Conservation (phyloP, 2,329 filamentous ascomycete genomes). For the Venturia asperata region DNA sequence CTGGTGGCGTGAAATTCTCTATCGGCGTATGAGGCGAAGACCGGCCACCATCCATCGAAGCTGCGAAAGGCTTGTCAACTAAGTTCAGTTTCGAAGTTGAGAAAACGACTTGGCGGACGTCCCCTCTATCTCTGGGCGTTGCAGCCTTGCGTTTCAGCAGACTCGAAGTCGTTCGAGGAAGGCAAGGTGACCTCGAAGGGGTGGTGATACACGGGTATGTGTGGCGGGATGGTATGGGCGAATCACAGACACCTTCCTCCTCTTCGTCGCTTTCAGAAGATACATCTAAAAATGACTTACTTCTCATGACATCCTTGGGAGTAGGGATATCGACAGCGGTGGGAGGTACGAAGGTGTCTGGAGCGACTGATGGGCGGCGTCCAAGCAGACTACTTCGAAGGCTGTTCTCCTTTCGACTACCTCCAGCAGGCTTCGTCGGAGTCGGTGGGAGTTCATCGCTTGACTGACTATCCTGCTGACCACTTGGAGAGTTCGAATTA, state of each 20-base stretch:
- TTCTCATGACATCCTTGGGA: conserved; percentile 26
- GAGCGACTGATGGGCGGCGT: conserved; percentile 39
- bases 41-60: conserved; percentile 39
- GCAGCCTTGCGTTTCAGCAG: conserved; percentile 9
- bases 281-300: conserved; percentile 32
- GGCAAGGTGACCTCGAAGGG: conserved; percentile 29
- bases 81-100: conserved; percentile 10
- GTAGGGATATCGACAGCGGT: conserved; percentile 27
- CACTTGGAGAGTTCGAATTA: conserved; percentile 51
- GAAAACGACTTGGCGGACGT: conserved; percentile 8
- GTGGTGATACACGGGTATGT: conserved; percentile 21
- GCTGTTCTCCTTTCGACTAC: conserved; percentile 42
- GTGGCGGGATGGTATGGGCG: conserved; percentile 30
- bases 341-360: conserved; percentile 41
- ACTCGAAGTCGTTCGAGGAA: conserved; percentile 29
- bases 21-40: conserved; percentile 69
- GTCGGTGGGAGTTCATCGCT: conserved; percentile 84
- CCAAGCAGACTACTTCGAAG: conserved; percentile 45
- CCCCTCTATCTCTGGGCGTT: neutral
- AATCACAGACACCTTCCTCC: conserved; percentile 30
- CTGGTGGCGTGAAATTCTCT: conserved; percentile 65
- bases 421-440: conserved; percentile 65
- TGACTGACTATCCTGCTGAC: conserved; percentile 50
- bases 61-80: neutral
- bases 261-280: conserved; percentile 23